Evolutionary conservation across 768 basidiomycete species (phyloP), one percentile per base, ranked within the genome.

Genomic region (Hortiboletus campestris): DNA sequence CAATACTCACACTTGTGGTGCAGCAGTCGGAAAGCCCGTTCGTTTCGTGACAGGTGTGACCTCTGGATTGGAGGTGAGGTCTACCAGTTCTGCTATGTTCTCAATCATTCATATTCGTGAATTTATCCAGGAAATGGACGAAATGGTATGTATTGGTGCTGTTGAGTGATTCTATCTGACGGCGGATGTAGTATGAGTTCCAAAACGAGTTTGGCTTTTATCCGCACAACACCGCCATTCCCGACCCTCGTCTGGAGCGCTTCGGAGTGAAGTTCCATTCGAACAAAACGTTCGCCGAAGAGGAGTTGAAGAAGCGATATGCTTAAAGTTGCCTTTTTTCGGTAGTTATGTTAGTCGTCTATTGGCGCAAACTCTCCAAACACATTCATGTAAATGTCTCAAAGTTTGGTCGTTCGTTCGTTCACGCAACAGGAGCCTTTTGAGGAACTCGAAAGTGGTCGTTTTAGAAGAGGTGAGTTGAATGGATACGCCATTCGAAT

Each of bases 191-290:
- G 70, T 70, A 57, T 13, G 58, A 31, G 3, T 63, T 61, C 31
- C 67, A 67, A 42, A 65, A 63, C 17, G 70, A 68, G 46, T 53
- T 68, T 22, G 67, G 65, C 31, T 40, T 68, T 29, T 68, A 65
- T 47, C 43, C 49, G 2, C 38, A 61, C 28, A 25, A 58, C 1
- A n/a, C 34, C 20, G 10, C 10, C 0, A 57, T 67, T 39, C 67
- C 69, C 0, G 70, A 71, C 50, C 63, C 61, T 36, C 68, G 62
- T 39, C 49, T 71, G 49, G 61, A 62, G 20, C 57, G 55, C 19
- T 56, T 71, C 12, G 69, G 64, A 16, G 68, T 67, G 38, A 66
- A 61, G 36, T 65, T 70, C 50, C 56, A 65, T 36, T 63, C 67
- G 0, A 61, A 61, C 43, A 49, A 59, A 25, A 32, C 7, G 28